Base-by-base conservation (phyloP, 1,284 basidiomycete genomes). In the Testicularia cyperi region DNA sequence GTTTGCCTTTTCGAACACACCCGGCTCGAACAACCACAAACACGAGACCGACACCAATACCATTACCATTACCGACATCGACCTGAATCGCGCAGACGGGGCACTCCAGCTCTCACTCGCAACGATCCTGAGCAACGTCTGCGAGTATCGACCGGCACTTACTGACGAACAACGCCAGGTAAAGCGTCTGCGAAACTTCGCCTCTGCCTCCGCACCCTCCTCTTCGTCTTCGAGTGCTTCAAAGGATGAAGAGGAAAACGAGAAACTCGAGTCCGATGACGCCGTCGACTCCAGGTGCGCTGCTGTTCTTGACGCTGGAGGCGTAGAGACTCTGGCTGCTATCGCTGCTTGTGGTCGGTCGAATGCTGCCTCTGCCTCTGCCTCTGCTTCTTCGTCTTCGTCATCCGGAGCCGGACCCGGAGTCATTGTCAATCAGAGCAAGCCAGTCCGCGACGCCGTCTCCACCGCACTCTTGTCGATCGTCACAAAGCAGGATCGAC, bases 401-500 rank as follows among this genome's bases (percentile, higher is more conserved):
- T n/a, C n/a, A n/a, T n/a, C n/a, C 6, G 5, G 25, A 20, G 22
- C 31, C 25, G 29, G 20, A 20, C n/a, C 31, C n/a, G 19, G 26
- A 29, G 38, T 36, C 44, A 44, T 26, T 13, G 37, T 58, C 27
- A 65, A 65, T 10, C 46, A 51, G 15, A 56, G 49, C 30, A 30
- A 40, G 16, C 29, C 35, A 7, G 43, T 57, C 10, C 44, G 49
- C 6, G 24, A 29, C 24, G 51, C 51, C 14, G 45, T 63, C 26
- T 41, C 39, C 8, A 22, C 42, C 10, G 34, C 53, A 16, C 27
- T 64, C 22, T 45, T 60, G 9, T 25, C 65, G 10, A 47, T 68
- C 6, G 37, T 62, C 14, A 64, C 65, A 19, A 56, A 65, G 32
- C 72, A 90, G 63, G 86, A 88, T 63, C 84, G 85, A 64, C 81